Evolutionary conservation across 495 filamentous ascomycete species (phyloP).

Genomic region (Talaromyces adpressus): DNA sequence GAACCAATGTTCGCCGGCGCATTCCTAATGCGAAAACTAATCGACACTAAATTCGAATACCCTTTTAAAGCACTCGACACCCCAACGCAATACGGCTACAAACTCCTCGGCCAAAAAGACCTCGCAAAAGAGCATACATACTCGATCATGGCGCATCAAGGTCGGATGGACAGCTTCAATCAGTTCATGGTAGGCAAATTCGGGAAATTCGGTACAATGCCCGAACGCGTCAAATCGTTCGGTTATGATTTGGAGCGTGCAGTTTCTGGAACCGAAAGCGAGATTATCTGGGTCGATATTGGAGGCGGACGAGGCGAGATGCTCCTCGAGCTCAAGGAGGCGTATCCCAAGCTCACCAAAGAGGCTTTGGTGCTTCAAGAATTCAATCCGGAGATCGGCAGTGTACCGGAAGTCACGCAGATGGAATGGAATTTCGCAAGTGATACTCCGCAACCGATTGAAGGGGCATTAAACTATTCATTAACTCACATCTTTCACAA

Average conservation of each 20-base stretch:
- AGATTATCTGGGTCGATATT: constrained; percentile 43
- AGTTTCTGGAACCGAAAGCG: constrained; percentile 17
- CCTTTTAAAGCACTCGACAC: constrained; percentile 27
- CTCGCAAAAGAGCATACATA: constrained; percentile 28
- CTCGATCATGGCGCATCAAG: constrained; percentile 29
- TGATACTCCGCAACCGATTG: constrained; percentile 24
- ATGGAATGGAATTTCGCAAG: constrained; percentile 31
- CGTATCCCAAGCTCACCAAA: constrained; percentile 28
- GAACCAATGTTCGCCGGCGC: constrained; percentile 28
- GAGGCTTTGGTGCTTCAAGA: constrained; percentile 42
- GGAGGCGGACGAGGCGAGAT: constrained; percentile 48
- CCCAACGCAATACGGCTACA: constrained; percentile 29
- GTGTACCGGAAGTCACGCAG: constrained; percentile 19
- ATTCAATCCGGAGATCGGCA: constrained; percentile 26
- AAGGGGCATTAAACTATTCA: constrained; percentile 34
- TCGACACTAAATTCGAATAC: constrained; percentile 26
- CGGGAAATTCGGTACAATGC: constrained; percentile 22
- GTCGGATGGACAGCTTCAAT: constrained; percentile 36
- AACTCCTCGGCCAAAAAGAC: constrained; percentile 22
- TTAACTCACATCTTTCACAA: constrained; percentile 40
- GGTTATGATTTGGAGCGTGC: constrained; percentile 27
- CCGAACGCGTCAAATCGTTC: constrained; percentile 18
- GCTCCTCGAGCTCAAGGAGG: constrained; percentile 33
- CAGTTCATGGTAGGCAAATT: constrained; percentile 36
- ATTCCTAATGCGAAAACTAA: constrained; percentile 30